Evolutionary conservation across 2,329 filamentous ascomycete genomes (phyloP), one percentile per base, ranked within the genome.

Genomic region (Microthyrium microscopicum): DNA sequence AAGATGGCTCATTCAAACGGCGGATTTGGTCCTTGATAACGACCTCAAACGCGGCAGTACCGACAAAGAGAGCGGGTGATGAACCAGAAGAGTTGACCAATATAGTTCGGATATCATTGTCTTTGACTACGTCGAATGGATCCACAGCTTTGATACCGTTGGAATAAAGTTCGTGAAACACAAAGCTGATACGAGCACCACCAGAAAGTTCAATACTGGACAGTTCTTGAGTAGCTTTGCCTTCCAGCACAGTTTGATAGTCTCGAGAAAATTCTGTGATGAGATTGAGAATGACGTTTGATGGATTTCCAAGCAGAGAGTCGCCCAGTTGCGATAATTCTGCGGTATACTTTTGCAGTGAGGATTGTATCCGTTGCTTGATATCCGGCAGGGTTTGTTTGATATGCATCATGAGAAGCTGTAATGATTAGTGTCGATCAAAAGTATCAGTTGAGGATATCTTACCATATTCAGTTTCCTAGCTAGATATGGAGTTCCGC

Each of bases 351-450:
- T 98, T 98, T 52, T 85, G 77, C 39, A 98, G 65, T 11, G 87
- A 94, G 44, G 81, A 79, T n/a, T 80, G 72, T 46, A 98, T 98
- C 42, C 91, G 79, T 11, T 81, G 83, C 63, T 98, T 98, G 66
- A 98, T 98, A 52, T 98, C 89, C 26, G 89, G 89, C 11, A 98
- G 70, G 2, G 89, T 98, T 63, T 98, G 87, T 62, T 98, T 98
- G 66, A 98, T 98, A 64, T 98, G 89, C 89, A 98, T 98, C 87
- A 98, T 95, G 46, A 98, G 70, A 51, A 98, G 95, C 68, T 71
- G 49, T 11, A 31, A 20, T 57, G 42, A 51, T 41, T 16, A 29
- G 21, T 16, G 22, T 31, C 13, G 16, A n/a, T 25, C 13, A 6
- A 16, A 13, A 17, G 6, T 11, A n/a, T 15, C n/a, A 7, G 9